These are phyloP conservation scores for Xylariaceae sp. DNA, from an alignment of 2,329 filamentous ascomycete genomes.

Conservation along the genomic window DNA sequence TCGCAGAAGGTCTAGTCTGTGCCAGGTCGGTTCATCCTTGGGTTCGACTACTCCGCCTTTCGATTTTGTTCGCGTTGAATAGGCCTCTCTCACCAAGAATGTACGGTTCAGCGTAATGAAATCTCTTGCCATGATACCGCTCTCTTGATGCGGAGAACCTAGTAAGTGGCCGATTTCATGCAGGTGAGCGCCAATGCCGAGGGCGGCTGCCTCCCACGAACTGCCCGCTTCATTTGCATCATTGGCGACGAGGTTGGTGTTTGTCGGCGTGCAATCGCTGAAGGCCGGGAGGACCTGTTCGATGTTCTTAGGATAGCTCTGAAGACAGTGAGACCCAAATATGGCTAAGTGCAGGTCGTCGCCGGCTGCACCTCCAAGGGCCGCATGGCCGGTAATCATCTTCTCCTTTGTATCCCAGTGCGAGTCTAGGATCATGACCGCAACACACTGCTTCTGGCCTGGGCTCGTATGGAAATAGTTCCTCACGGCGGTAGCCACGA, in stretches of 20 bases:
- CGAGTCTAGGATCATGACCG: constrained; percentile 82
- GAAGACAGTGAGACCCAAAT: constrained; percentile 89
- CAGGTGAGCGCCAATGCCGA: constrained; percentile 90
- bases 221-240: constrained; percentile 87
- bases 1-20: constrained; percentile 84
- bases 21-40: constrained; percentile 89
- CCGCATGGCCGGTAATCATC: constrained; percentile 79
- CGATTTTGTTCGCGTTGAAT: constrained; percentile 83
- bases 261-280: constrained; percentile 86
- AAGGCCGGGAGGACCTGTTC: constrained; percentile 92
- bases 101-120: constrained; percentile 84
- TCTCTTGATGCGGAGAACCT: constrained; percentile 87
- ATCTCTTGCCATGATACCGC: constrained; percentile 89
- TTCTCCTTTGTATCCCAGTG: constrained; percentile 81
- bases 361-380: constrained; percentile 76
- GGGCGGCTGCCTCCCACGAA: constrained; percentile 93
- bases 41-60: constrained; percentile 77
- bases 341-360: constrained; percentile 81
- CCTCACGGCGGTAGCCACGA: constrained; percentile 78
- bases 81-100: constrained; percentile 82
- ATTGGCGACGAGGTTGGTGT: constrained; percentile 80
- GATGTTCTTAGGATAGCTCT: constrained; percentile 86
- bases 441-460: constrained; percentile 87
- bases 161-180: constrained; percentile 91
- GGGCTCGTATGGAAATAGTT: constrained; percentile 75